A percentile compares a stretch with the other conserved stretches of the same genome.
phyloP scores from a whole-genome alignment of 371 early-diverging fungal genomes.

The Actinomortierella wolfii region DNA sequence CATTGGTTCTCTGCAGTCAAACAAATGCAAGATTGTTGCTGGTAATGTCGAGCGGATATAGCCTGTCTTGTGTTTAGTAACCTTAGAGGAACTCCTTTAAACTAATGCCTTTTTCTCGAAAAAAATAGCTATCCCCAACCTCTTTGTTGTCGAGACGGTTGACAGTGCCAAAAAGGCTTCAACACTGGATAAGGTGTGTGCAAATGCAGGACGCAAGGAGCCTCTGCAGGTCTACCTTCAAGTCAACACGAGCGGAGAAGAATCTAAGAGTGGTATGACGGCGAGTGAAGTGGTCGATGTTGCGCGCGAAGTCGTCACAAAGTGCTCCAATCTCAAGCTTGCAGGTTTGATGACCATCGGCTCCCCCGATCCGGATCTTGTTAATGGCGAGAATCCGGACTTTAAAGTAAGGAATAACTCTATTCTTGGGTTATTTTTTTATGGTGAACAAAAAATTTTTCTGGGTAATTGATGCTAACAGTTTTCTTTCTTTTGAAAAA shows the following conservation, averaged over 20 bases:
- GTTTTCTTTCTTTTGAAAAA: background rate
- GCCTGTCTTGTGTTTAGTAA: background rate
- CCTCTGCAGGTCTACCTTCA: constrained; percentile 87
- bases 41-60: constrained; percentile 34
- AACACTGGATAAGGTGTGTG: constrained; percentile 76
- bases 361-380: constrained; percentile 58
- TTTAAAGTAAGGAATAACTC: constrained; percentile 64
- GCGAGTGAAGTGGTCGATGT: constrained; percentile 53
- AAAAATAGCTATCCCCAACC: constrained; percentile 76
- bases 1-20: constrained; percentile 92
- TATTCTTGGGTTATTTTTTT: constrained; percentile 5
- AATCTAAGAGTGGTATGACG: constrained; percentile 80
- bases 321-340: constrained; percentile 73
- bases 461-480: constrained; percentile 1
- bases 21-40: constrained; percentile 91
- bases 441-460: constrained; percentile 4
- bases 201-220: constrained; percentile 46
- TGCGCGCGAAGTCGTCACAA: constrained; percentile 65
- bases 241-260: constrained; percentile 94
- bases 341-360: constrained; percentile 97
- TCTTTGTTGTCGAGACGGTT: constrained; percentile 91
- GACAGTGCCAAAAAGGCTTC: constrained; percentile 85
- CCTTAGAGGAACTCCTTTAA: too few species aligned
- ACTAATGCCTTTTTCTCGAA: background rate
- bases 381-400: constrained; percentile 80